Base-by-base conservation (phyloP, 768 basidiomycete species). In the Hericium alpestre region DNA sequence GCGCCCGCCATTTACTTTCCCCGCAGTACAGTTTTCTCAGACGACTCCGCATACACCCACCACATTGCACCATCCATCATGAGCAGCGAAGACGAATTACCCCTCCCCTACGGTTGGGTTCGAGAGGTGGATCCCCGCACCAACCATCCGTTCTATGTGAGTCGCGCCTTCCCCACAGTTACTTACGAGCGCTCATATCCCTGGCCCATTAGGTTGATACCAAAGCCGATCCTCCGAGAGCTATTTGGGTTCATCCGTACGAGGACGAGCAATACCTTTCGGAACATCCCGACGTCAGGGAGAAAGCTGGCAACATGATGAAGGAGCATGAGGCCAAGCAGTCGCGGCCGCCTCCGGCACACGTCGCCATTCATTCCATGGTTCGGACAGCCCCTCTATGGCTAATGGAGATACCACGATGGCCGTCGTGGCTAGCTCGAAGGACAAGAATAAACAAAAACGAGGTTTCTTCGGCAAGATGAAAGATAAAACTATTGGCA, bases 221-320 rank as follows among this genome's bases (percentile, higher is more conserved):
- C 0, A 73, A 69, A 57, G 78, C 80, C 0, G 72, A 67, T 8
- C 86, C 87, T 8, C 80, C 84, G 1, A 78, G 86, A 0, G 75
- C 80, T 0, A 87, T 81, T 63, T 90, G 86, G 87, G 74, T 75
- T 1, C 86, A 90, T 64, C 86, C 87, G 1, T 79, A 79, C 57
- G 83, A 87, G 56, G 85, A 87, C 65, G 79, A 82, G 49, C 73
- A 79, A 53, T 87, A 77, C 67, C 72, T 86, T n/a, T 62, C 58
- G 4, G 76, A 79, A 49, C 78, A 84, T 59, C 80, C 83, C 8
- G 76, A 80, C 4, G 59, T 71, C 8, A 67, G 65, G 55, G 70
- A 75, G 56, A 75, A 76, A 59, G 62, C 72, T 16, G 62, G 62
- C 16, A 61, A 60, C 46, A 39, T 49, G 41, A 25, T 25, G 12